Conservation (phyloP, 2,329 filamentous ascomycete genomes). For the Berkeleyomyces rouxiae region DNA sequence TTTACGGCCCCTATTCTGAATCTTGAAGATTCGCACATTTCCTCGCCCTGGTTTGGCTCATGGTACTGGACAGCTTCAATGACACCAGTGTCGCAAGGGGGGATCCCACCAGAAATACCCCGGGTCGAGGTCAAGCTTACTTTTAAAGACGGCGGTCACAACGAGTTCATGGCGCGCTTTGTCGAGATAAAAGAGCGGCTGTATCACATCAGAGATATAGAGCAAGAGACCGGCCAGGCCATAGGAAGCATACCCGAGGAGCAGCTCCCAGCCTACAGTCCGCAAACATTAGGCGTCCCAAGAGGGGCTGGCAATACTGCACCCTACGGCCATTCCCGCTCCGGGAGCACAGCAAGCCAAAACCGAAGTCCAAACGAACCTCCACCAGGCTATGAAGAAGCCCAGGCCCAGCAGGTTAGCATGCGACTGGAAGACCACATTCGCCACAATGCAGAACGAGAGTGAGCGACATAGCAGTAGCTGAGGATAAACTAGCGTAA, state of each 20-base stretch:
- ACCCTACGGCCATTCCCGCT: slow-evolving; percentile 15
- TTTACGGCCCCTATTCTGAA: slow-evolving; percentile 82
- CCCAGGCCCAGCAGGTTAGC: slow-evolving; percentile 52
- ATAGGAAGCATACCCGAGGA: slow-evolving; percentile 58
- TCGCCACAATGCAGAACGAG: slow-evolving; percentile 53
- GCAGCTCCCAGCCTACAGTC: slow-evolving; percentile 62
- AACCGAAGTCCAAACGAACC: slow-evolving; percentile 47
- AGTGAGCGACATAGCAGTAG: slow-evolving; percentile 18
- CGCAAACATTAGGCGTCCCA: slow-evolving; percentile 5
- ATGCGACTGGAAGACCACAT: slow-evolving; percentile 51
- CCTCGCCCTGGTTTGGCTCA: slow-evolving; percentile 79
- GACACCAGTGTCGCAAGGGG: slow-evolving; percentile 66
- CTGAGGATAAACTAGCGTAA: neutral
- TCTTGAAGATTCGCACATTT: slow-evolving; percentile 69
- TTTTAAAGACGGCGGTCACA: slow-evolving; percentile 91
- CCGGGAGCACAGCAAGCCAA: slow-evolving; percentile 24
- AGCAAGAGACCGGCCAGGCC: slow-evolving; percentile 46
- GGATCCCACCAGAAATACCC: slow-evolving; percentile 56
- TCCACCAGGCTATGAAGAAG: slow-evolving; percentile 82
- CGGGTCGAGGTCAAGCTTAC: slow-evolving; percentile 68
- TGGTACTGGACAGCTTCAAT: slow-evolving; percentile 77
- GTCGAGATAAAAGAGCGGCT: slow-evolving; percentile 73
- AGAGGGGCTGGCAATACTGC: slow-evolving; percentile 18
- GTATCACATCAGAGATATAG: slow-evolving; percentile 62
- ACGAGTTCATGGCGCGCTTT: slow-evolving; percentile 71